Evolutionary conservation across 495 filamentous ascomycete genomes (phyloP).

Genomic region (Neurospora intermedia): DNA sequence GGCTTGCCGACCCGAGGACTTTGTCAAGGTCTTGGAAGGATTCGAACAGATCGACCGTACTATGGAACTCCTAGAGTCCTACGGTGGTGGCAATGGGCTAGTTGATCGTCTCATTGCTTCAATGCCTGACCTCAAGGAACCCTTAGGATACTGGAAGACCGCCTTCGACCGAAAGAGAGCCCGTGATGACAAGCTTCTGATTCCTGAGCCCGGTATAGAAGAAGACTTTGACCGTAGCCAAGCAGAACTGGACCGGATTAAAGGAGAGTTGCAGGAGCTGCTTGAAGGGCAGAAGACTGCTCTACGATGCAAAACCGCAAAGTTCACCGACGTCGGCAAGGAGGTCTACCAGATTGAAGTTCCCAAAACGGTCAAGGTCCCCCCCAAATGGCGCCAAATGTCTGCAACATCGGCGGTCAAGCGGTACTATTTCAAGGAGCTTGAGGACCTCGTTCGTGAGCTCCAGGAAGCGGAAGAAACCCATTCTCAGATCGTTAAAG

Average conservation of each 20-base stretch:
- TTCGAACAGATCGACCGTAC: conserved; percentile 96
- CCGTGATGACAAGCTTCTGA: conserved; percentile 56
- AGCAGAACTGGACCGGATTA: conserved; percentile 59
- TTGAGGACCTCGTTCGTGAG: conserved; percentile 68
- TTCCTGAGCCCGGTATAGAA: conserved; percentile 84
- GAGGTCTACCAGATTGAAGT: conserved; percentile 95
- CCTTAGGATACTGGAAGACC: conserved; percentile 78
- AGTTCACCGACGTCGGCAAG: conserved; percentile 84
- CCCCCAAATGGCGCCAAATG: conserved; percentile 89
- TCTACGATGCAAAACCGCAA: conserved; percentile 55
- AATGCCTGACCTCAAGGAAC: conserved; percentile 72
- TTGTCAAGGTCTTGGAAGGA: conserved; percentile 86
- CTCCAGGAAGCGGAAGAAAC: conserved; percentile 92
- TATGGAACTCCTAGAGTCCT: conserved; percentile 59
- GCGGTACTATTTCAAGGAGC: conserved; percentile 84
- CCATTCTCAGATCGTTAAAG: conserved; percentile 84
- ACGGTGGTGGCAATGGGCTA: conserved; percentile 64
- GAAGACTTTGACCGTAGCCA: conserved; percentile 87
- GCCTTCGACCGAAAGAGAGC: conserved; percentile 84
- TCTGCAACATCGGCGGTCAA: conserved; percentile 84
- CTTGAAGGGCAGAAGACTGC: conserved; percentile 60
- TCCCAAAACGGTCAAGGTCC: conserved; percentile 77
- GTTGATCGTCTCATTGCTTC: conserved; percentile 70
- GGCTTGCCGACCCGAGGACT: conserved; percentile 78
- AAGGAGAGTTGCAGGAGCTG: conserved; percentile 57